Base-by-base conservation (phyloP, 2,329 filamentous ascomycete genomes). In the Penicillium psychrosexuale region DNA sequence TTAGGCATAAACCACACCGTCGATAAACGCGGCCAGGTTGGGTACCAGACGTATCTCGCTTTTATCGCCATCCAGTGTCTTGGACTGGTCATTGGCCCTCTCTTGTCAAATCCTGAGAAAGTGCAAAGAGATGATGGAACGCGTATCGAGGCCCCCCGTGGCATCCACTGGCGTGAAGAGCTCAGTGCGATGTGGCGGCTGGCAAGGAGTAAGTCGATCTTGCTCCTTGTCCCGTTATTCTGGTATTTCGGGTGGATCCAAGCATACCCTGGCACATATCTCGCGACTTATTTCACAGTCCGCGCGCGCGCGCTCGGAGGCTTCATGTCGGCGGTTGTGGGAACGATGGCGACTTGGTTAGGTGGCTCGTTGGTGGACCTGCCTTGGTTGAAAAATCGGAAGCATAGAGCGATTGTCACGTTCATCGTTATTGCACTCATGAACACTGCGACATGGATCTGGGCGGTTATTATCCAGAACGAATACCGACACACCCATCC, bases 31-130 rank as follows among this genome's bases (percentile, higher is more conserved):
- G 61, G 62, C 2, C 49, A 64, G 24, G 55, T 64, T 19, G 58
- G 58, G 1, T 58, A 60, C 15, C 64, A 73, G 11, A 78, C 76
- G 0, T 78, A 78, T 54, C 71, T 78, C 24, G 74, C 71, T 11
- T 78, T 80, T 49, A 77, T 80, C 43, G 75, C 75, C 19, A 75
- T 80, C 42, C 78, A 78, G 62, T 78, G 75, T 50, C 69, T 80
- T 0, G 78, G 76, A 1, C 68, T 77, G 0, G 67, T 75, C 8
- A 66, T 78, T 13, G 77, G 71, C 0, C 61, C 79, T 3, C 66
- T 77, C 11, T 68, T 80, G 0, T 79, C 77, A 0, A 72, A 74
- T 11, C 77, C 78, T 0, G 68, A 75, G 28, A 77, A 78, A 34
- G 74, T 80, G 5, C 71, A 70, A 57, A 71, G 78, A 19, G 69